Evolutionary conservation across 371 early-diverging fungal genomes (phyloP), one percentile per base, ranked within the genome.

Genomic region (Choanephora cucurbitarum): DNA sequence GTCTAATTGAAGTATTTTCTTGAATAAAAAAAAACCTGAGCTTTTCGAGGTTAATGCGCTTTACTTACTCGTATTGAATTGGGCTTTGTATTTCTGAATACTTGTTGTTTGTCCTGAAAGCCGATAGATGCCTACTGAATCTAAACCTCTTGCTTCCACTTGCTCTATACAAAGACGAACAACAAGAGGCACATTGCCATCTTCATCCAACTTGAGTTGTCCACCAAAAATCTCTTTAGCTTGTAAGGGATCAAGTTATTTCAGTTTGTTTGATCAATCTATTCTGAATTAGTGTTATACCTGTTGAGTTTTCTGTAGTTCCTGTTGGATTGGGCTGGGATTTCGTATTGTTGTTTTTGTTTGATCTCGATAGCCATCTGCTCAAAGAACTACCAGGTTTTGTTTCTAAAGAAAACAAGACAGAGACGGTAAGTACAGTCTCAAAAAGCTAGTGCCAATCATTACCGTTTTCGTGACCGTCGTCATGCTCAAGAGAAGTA

Each of bases 101-200:
- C 83, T 75, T 0, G 90, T 76, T 14, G 88, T 77, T 39, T 86
- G 91, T 3, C 94, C 94, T 11, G 90, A 90, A 14, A 93, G 60
- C 49, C 94, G 82, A 59, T 93, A 93, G 33, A 93, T 91, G 11
- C 94, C 94, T 46, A 89, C 87, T 5, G 81, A 74, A 19, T 67
- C 60, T 56, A 87, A 45, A 6, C 86, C 67, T 53, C 88, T 72
- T 22, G 64, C 55, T 53, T 93, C 90, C 1, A 93, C 90, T 51
- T 90, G 75, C 33, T 66, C 63, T 51, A 87, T 67, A 68, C 93
- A 91, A 17, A 69, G 51, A 37, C 80, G 78, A 1, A 93, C 85
- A 24, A 93, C 61, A 21, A 34, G 52, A 3, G 93, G 93, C 10
- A 91, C 54, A 43, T 66, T 65, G 51, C 70, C 77, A 48, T 72